These are phyloP conservation scores for Aspergillus sp. DNA, from an alignment of 2,329 filamentous ascomycete genomes.

Conservation along the genomic window DNA sequence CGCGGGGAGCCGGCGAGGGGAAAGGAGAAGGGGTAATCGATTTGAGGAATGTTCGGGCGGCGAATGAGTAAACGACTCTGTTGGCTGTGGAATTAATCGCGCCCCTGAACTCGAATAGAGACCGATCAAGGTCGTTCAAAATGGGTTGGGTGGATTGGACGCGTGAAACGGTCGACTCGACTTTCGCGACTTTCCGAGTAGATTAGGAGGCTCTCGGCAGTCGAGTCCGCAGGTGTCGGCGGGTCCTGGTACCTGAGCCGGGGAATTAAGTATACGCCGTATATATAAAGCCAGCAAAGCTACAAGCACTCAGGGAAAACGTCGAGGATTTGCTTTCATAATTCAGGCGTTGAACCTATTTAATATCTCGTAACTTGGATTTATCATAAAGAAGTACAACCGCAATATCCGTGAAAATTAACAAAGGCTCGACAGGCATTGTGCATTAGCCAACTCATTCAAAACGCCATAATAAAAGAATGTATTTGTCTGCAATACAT, in stretches of 20 bases:
- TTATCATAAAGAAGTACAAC: background rate
- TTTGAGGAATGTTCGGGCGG: slow-evolving; percentile 24
- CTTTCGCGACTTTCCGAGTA: slow-evolving; percentile 3
- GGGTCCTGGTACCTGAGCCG: background rate
- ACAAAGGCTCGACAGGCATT: background rate
- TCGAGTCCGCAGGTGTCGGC: background rate
- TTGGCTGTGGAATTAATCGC: background rate
- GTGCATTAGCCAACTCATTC: background rate
- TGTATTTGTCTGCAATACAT: background rate
- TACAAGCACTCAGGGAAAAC: background rate
- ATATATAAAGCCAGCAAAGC: background rate
- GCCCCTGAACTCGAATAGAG: background rate
- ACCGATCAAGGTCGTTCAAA: background rate
- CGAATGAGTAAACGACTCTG: background rate
- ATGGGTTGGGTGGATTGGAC: background rate
- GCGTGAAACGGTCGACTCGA: background rate
- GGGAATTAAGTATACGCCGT: too few species aligned
- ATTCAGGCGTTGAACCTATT: background rate
- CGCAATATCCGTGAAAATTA: background rate
- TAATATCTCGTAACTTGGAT: slow-evolving; percentile 1
- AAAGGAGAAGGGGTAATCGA: slow-evolving; percentile 5
- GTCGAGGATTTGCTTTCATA: background rate
- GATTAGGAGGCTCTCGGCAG: slow-evolving; percentile 3
- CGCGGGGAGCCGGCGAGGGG: slow-evolving; percentile 5
- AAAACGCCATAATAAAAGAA: background rate